Percentiles rank a stretch among this genome's conserved stretches.
Evolutionary conservation across 306 rosid species (phyloP).

Genomic region (Crotalaria pallida): DNA sequence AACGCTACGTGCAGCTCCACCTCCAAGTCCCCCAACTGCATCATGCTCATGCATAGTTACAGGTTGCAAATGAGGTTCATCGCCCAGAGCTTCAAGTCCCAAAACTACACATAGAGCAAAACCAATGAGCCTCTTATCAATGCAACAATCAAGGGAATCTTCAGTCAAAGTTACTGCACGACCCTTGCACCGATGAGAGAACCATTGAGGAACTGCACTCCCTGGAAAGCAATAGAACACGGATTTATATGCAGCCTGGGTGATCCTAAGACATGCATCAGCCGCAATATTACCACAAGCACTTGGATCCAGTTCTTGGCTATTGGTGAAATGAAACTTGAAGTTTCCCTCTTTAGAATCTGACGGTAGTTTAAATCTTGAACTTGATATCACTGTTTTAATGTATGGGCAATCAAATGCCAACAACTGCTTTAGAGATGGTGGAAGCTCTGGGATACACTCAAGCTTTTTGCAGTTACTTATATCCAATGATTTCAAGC

Average conservation of each 20-base stretch:
- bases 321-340: slow-evolving; percentile 23
- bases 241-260: background rate
- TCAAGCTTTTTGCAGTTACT: slow-evolving; percentile 22
- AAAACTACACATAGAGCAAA: slow-evolving; percentile 5
- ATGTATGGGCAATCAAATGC: slow-evolving; percentile 25
- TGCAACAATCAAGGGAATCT: background rate
- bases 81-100: background rate
- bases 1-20: too few species aligned
- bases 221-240: slow-evolving; percentile 28
- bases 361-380: background rate
- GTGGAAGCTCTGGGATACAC: slow-evolving; percentile 20
- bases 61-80: too few species aligned
- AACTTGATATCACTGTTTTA: background rate
- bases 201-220: slow-evolving; percentile 23
- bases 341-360: background rate
- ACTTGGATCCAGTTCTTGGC: slow-evolving; percentile 12
- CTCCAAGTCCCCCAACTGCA: too few species aligned
- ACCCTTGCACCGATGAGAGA: background rate
- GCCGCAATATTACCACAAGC: background rate
- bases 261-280: slow-evolving; percentile 9
- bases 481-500: slow-evolving; percentile 24
- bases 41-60: too few species aligned
- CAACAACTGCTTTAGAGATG: background rate
- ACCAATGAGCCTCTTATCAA: background rate
- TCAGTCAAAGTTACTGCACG: background rate